phyloP scores from a whole-genome alignment of 2,329 filamentous ascomycete species.

The Nigrospora sphaerica region DNA sequence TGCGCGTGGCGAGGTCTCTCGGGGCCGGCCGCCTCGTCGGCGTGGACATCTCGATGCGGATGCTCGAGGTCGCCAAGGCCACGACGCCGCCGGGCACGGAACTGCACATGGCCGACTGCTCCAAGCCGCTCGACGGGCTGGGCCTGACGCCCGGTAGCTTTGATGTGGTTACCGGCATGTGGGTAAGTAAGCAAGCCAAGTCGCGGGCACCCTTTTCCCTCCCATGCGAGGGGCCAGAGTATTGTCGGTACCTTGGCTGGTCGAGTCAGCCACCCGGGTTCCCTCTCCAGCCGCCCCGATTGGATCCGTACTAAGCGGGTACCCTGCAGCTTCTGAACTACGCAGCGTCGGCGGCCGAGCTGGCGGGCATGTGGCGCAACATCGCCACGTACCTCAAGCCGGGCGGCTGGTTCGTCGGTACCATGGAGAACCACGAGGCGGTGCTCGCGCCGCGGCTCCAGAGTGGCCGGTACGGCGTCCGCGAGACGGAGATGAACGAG shows the following conservation, averaged over 20 bases:
- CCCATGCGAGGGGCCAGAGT: too few relatives aligned
- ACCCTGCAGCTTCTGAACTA: background rate
- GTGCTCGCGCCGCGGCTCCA: background rate
- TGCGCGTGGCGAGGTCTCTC: background rate
- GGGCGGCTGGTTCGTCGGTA: slow-evolving; percentile 2
- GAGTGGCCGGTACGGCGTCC: slow-evolving; percentile 1
- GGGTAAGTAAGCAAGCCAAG: background rate
- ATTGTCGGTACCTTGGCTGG: too few relatives aligned
- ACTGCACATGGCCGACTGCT: background rate
- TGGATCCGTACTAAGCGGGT: too few relatives aligned
- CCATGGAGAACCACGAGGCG: slow-evolving; percentile 3
- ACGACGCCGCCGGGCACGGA: background rate
- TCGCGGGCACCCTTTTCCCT: too few relatives aligned
- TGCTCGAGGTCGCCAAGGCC: slow-evolving; percentile 1
- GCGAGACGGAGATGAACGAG: background rate
- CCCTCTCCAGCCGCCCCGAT: too few relatives aligned
- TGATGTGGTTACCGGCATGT: slow-evolving; percentile 1
- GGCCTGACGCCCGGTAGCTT: background rate
- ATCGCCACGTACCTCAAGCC: slow-evolving; percentile 3
- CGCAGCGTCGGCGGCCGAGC: background rate
- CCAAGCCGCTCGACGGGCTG: background rate
- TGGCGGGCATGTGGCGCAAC: slow-evolving; percentile 3
- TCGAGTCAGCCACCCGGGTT: too few relatives aligned
- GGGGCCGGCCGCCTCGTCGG: background rate
- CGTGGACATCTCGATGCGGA: slow-evolving; percentile 2